Evolutionary conservation across 2,329 filamentous ascomycete genomes (phyloP), one percentile per base, ranked within the genome.

Genomic region (Calonectria hongkongensis): DNA sequence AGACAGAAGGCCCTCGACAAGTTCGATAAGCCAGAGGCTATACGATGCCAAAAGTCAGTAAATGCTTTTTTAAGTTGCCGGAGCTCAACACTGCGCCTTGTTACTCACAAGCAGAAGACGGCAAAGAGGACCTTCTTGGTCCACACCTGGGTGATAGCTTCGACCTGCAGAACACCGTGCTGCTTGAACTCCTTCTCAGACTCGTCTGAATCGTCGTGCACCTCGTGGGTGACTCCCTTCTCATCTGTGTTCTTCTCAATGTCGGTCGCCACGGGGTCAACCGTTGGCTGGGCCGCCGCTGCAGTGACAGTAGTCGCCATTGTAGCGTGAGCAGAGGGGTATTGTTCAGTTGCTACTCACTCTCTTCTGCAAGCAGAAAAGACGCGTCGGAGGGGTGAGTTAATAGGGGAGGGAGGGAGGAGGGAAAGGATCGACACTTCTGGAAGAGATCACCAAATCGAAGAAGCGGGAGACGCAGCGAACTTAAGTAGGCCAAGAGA

Each of bases 91-190:
- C 15, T 8, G 7, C 12, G 18, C 9, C 41, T 41, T 27, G 18
- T 36, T 16, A 79, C 83, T 70, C 76, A 87, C 86, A 87, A 78
- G 43, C 74, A 79, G 72, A 87, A 87, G 63, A 84, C 84, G 58
- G 78, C 70, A 68, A 86, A 76, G 25, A 82, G 81, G 75, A 80
- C 82, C 58, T 75, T 81, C 68, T 66, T 70, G 43, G 80, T 82
- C 85, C 85, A 87, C 39, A 85, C 79, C 3, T 79, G 77, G 4
- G 86, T 86, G 70, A 85, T 78, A 8, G 85, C 85, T 68, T 85
- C 82, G 43, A 85, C 84, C 18, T 78, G 77, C 71, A 82, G 80
- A 21, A 87, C 84, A 75, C 86, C 85, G 15, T 83, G 80, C 69
- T 86, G 83, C 74, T 83, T 82, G 45, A 77, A 68, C 27, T 80